Evolutionary conservation across 2,329 filamentous ascomycete genomes (phyloP), one percentile per base, ranked within the genome.

Genomic region (Fonsecaea pugnacius): DNA sequence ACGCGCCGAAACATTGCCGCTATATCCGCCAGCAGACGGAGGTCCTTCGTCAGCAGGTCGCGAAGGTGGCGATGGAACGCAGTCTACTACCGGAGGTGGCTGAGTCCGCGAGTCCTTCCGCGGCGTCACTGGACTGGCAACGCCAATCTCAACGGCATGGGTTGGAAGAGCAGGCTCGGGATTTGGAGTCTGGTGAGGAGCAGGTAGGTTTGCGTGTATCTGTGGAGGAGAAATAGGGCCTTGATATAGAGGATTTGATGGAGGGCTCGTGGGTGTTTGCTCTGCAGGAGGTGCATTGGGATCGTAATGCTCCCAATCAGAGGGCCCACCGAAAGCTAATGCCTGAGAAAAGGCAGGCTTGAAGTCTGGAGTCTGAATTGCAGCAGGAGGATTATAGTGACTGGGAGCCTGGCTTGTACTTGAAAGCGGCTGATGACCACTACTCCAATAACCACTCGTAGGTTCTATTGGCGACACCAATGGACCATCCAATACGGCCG

Each of bases 241-340:
- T 32, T 65, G 63, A 35, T 58, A 32, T 7, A 48, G 27, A 55
- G 10, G 14, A 24, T 58, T 60, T 4, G 46, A 14, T 4, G 55
- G 52, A 33, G 67, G 65, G 32, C 56, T 67, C 8, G 55, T 65
- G 1, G 67, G 67, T 40, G 65, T 64, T n/a, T 64, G 36, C 16
- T 62, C 64, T 16, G 57, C 18, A n/a, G 64, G 58, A 40, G 62
- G 61, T n/a, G 48, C 60, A 53, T 55, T 56, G 21, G 65, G 58
- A 24, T 64, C 62, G 35, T 66, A 74, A 68, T 80, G 76, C 65
- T 82, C 79, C 80, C 80, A 82, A 64, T 81, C 80, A 3, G 80
- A 82, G 4, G 79, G 80, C 1, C 75, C 75, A 3, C 78, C 78
- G 50, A 70, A 69, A 1, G 79, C 78, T 36, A 82, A 67, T 12